Evolutionary conservation across 441 rosid genomes (phyloP).

Genomic region (Aquilaria agallochum): DNA sequence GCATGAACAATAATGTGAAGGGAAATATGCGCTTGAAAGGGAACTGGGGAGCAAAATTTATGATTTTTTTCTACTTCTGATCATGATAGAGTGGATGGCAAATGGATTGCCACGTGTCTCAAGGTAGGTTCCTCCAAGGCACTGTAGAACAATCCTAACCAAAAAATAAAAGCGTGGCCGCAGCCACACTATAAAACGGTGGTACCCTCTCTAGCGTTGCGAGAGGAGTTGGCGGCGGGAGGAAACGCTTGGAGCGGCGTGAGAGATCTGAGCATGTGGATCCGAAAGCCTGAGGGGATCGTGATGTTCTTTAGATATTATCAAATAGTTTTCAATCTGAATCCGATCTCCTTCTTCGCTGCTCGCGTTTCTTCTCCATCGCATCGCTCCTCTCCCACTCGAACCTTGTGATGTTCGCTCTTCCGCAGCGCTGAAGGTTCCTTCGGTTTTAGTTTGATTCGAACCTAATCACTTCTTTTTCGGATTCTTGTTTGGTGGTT

Average conservation of each 20-base stretch:
- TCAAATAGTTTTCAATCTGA: conserved; percentile 19
- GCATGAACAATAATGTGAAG: no score
- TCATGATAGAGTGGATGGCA: no score
- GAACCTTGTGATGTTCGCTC: conserved; percentile 14
- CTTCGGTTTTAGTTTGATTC: background rate
- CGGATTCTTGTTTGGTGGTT: background rate
- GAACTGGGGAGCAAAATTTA: no score
- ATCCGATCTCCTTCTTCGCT: background rate
- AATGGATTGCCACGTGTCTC: no score
- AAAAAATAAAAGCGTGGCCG: no score
- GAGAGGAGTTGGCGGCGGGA: background rate
- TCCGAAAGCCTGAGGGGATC: conserved; percentile 15
- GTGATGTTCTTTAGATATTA: conserved; percentile 8
- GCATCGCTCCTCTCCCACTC: background rate
- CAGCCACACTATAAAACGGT: no score
- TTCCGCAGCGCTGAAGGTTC: conserved; percentile 15
- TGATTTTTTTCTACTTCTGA: no score
- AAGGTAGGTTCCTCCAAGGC: no score
- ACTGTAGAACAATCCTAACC: no score
- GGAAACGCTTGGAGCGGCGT: conserved; percentile 10
- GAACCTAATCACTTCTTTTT: background rate
- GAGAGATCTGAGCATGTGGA: conserved; percentile 8
- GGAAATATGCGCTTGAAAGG: no score
- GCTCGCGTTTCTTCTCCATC: conserved; percentile 8
- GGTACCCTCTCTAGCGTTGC: no score